Evolutionary conservation across 2,329 filamentous ascomycete genomes (phyloP), one percentile per base, ranked within the genome.

Genomic region (Diaporthe longicolla): DNA sequence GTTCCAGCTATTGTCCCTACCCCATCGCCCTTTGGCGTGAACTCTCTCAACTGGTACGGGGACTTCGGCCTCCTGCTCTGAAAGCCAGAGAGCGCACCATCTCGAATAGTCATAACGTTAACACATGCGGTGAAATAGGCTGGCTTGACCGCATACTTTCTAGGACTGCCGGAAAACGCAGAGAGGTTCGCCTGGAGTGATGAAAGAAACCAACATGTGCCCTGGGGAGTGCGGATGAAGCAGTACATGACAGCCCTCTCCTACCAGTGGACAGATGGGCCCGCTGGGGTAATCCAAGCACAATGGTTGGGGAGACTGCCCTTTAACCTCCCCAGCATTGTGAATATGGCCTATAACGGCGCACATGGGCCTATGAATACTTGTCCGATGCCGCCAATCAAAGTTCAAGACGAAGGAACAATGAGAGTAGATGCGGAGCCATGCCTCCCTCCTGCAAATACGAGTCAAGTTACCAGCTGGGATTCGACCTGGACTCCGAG

Each of bases 331-430:
- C 66, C 66, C n/a, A 70, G 66, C 17, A 32, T 43, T 26, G 66
- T 70, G 21, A 70, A 70, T 19, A 55, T 70, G 66, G 66, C 66
- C 7, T 70, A 70, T 37, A 70, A 70, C 17, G 66, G 66, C 8
- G 66, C 66, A 21, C 32, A 57, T 21, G 66, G 66, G 32, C 52
- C 66, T 26, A 70, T 70, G 50, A 70, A 70, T 9, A n/a, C 52
- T 29, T 70, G 66, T 15, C 52, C 50, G n/a, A 32, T 70, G 50
- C 66, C 66, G 8, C 66, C 66, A 15, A 45, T 32, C 2, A 29
- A 17, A 37, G 32, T n/a, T 21, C 35, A 45, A 29, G 50, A 70
- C 4, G 52, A 70, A 7, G 37, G 35, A 32, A 45, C 26, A 11
- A 17, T 45, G 52, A 63, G 15, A 5, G 1, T 29, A 19, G 24